phyloP scores from a whole-genome alignment of 345 rosid species.

The Populus davidiana region DNA sequence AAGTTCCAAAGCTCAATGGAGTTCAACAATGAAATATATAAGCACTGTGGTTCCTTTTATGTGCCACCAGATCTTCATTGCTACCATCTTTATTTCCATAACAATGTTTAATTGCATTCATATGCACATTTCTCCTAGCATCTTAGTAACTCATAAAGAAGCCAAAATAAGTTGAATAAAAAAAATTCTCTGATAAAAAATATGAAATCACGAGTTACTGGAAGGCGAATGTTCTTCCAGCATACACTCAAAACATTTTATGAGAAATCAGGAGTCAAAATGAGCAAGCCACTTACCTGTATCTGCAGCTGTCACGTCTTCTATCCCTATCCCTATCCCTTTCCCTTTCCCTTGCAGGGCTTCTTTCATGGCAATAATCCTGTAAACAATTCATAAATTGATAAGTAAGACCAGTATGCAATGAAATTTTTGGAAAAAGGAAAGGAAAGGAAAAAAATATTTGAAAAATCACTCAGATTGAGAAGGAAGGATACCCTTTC shows the following conservation, averaged over 20 bases:
- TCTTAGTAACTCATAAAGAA: not conserved
- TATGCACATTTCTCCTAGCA: not conserved
- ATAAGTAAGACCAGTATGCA: not conserved
- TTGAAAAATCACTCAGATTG: not conserved
- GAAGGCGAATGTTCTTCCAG: not conserved
- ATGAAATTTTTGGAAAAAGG: not conserved
- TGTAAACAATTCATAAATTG: conserved; percentile 23
- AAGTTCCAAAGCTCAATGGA: not conserved
- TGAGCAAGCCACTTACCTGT: conserved; percentile 48
- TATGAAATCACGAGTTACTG: not conserved
- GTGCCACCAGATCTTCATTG: not conserved
- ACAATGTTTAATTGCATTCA: not conserved
- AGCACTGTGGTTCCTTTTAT: not conserved
- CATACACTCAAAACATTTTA: not conserved
- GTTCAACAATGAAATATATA: not conserved
- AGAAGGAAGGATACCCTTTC: conserved; percentile 47
- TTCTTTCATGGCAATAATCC: conserved; percentile 73
- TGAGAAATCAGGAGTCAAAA: not conserved
- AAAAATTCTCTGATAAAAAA: not conserved
- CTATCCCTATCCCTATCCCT: conserved; percentile 75
- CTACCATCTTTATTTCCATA: not conserved
- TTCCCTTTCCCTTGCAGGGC: conserved; percentile 81
- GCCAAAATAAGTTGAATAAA: not conserved
- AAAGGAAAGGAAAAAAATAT: not conserved
- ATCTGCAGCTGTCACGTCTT: conserved; percentile 61